Percentiles rank a stretch among this genome's conserved stretches.
Evolutionary conservation across 2,329 filamentous ascomycete species (phyloP).

Genomic region (Alternaria arborescens): DNA sequence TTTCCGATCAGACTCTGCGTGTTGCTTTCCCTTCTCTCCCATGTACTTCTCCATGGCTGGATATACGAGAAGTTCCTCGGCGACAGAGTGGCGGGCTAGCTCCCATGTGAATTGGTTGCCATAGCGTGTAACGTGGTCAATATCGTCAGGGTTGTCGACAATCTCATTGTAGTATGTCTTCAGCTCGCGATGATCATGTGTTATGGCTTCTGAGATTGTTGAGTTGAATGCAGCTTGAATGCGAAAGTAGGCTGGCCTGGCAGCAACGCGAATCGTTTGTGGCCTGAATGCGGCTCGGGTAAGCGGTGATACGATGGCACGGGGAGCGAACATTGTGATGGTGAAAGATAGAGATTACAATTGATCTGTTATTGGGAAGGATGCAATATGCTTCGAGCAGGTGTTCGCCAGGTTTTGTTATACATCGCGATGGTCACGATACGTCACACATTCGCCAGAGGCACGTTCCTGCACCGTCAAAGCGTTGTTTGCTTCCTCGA

Average conservation of each 20-base stretch:
- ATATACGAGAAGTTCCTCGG: constrained; percentile 58
- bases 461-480: not conserved
- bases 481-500: not conserved
- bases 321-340: constrained; percentile 15
- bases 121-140: constrained; percentile 55
- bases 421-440: not conserved
- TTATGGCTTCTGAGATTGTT: constrained; percentile 41
- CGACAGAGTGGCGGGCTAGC: constrained; percentile 61
- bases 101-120: constrained; percentile 64
- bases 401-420: not conserved
- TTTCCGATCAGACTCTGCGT: constrained; percentile 45
- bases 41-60: constrained; percentile 50
- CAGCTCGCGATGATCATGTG: constrained; percentile 54
- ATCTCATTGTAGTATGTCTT: constrained; percentile 57
- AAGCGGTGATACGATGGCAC: constrained; percentile 13
- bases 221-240: constrained; percentile 6
- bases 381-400: not conserved
- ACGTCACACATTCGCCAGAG: constrained; percentile 11
- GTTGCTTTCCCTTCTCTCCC: constrained; percentile 37
- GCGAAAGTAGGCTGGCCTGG: constrained; percentile 12
- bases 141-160: constrained; percentile 46
- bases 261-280: constrained; percentile 4
- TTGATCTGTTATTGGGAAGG: no score
- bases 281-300: constrained; percentile 18
- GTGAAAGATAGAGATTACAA: not conserved